Base-by-base conservation (phyloP, 2,329 filamentous ascomycete species). In the Stemphylium vesicarium region DNA sequence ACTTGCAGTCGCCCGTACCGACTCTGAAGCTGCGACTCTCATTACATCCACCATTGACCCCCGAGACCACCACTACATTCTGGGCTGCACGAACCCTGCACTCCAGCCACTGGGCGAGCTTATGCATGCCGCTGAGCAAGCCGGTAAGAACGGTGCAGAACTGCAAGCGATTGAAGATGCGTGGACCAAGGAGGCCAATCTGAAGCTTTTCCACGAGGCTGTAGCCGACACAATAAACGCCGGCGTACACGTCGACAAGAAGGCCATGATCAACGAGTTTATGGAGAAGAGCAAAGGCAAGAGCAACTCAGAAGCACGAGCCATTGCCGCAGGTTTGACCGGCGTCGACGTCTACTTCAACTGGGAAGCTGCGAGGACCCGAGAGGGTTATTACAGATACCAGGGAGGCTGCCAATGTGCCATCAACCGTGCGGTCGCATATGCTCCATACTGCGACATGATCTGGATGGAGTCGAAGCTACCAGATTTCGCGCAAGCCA, bases 401-500 rank as follows among this genome's bases (percentile, higher is more conserved):
- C 84, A 91, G 78, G 95, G 95, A 57, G 95, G 95, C 56, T 96
- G 91, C 71, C 88, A 92, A 77, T 96, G 91, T 76, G 92, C 93
- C 56, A 82, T 98, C 75, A 96, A 95, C 83, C 87, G 94, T 42
- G 94, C 93, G 31, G 80, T 96, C 54, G 92, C 94, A 5, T 98
- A 96, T 73, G 94, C 91, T 0, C 94, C 95, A 2, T 96, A 96
- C 80, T 90, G 89, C 60, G 94, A 98, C 72, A 87, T 96, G 75
- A 96, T 99, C 78, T 99, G 95, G 95, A 99, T 99, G 95, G 95
- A 99, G 85, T 94, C 89, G 81, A 97, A 96, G 81, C 83, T 96
- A 64, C 95, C 95, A 40, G 94, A 98, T 76, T 98, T 83, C 76
- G 83, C 84, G 44, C 95, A 98, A 81, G 95, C 95, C 20, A 86